A percentile compares a stretch with the other conserved stretches of the same genome.
Conservation (phyloP, 2,329 filamentous ascomycete species). For the Lecanicillium sp. region DNA sequence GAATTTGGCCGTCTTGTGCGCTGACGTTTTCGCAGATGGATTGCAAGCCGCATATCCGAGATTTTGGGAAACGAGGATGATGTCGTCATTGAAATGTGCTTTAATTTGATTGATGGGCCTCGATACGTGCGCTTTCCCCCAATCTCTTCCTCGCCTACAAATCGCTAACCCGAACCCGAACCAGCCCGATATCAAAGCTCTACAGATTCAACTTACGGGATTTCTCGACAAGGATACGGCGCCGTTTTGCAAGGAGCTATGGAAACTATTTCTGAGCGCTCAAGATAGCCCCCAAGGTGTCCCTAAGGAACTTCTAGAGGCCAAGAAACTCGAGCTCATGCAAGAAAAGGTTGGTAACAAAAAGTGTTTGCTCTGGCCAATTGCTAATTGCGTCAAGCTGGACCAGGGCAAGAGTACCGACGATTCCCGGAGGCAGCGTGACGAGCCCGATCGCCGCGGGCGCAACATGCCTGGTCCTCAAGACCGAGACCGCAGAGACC, state of each 20-base stretch:
- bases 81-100: slow-evolving; percentile 83
- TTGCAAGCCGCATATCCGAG: slow-evolving; percentile 77
- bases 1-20: slow-evolving; percentile 12
- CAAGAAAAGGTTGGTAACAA: slow-evolving; percentile 72
- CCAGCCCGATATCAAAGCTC: slow-evolving; percentile 89
- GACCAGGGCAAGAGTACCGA: slow-evolving; percentile 79
- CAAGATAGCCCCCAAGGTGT: slow-evolving; percentile 85
- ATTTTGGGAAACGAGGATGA: slow-evolving; percentile 93
- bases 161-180: slow-evolving; percentile 19
- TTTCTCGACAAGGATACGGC: slow-evolving; percentile 92
- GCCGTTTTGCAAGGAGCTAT: slow-evolving; percentile 86
- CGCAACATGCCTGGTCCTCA: slow-evolving; percentile 63
- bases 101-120: slow-evolving; percentile 63
- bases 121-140: slow-evolving; percentile 58
- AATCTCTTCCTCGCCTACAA: slow-evolving; percentile 21
- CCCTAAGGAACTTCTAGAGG: slow-evolving; percentile 88
- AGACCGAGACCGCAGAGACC: slow-evolving; percentile 55
- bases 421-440: slow-evolving; percentile 63
- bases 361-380: neutral
- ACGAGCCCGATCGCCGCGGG: slow-evolving; percentile 66
- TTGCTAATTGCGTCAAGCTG: slow-evolving; percentile 45
- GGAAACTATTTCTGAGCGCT: slow-evolving; percentile 85
- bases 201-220: slow-evolving; percentile 90
- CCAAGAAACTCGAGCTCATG: slow-evolving; percentile 90
- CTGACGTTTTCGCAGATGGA: slow-evolving; percentile 63